Percentiles rank a stretch among this genome's conserved stretches.
phyloP scores from a whole-genome alignment of 2,329 filamentous ascomycete genomes.

The Neonectria magnoliae region DNA sequence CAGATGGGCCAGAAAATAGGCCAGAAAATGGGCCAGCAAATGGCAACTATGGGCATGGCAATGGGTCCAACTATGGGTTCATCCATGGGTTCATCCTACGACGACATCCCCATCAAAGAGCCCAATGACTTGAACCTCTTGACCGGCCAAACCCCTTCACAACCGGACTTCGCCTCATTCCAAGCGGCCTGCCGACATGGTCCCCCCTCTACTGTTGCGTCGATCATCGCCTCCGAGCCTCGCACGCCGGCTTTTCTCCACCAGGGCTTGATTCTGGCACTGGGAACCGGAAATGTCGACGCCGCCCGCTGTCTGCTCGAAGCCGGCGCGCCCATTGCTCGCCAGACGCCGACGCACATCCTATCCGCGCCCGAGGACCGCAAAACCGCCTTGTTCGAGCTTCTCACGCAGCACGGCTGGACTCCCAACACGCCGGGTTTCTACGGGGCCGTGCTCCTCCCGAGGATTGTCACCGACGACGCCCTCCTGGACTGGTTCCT shows the following conservation, averaged over 20 bases:
- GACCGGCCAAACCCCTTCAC: not conserved
- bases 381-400: slow-evolving; percentile 24
- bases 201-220: slow-evolving; percentile 12
- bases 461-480: slow-evolving; percentile 13
- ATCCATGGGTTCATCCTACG: slow-evolving; percentile 17
- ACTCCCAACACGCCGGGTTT: slow-evolving; percentile 19
- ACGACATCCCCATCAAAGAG: slow-evolving; percentile 23
- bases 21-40: too few relatives aligned
- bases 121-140: slow-evolving; percentile 15
- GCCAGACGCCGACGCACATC: slow-evolving; percentile 8
- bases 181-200: slow-evolving; percentile 25
- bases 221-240: slow-evolving; percentile 11
- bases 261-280: slow-evolving; percentile 18
- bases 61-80: not conserved
- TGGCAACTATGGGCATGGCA: slow-evolving; percentile 5
- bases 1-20: too few relatives aligned
- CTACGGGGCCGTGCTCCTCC: slow-evolving; percentile 30
- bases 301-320: slow-evolving; percentile 16
- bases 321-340: slow-evolving; percentile 25
- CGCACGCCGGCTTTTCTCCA: slow-evolving; percentile 23
- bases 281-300: slow-evolving; percentile 26
- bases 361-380: slow-evolving; percentile 16
- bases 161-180: slow-evolving; percentile 17
- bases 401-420: slow-evolving; percentile 28
- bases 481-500: slow-evolving; percentile 36